Evolutionary conservation across 2,329 filamentous ascomycete species (phyloP), one percentile per base, ranked within the genome.

Genomic region (Beauveria varroae): DNA sequence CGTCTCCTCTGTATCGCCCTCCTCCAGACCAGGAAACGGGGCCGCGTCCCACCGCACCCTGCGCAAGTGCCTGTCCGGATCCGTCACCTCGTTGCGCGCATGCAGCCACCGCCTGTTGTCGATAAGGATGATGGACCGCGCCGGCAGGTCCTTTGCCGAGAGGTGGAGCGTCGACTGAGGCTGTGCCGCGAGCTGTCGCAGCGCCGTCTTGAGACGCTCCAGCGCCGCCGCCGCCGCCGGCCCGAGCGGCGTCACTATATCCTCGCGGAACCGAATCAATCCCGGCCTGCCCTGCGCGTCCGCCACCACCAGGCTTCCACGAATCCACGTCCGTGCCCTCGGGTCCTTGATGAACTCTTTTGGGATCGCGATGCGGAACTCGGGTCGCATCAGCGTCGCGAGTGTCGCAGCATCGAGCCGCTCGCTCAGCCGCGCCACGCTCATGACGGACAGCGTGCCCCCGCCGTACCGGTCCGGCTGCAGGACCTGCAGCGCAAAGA

Each of bases 401-500:
- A 61, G 60, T 2, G 71, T 69, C 1, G 59, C 50, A 0, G 65
- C 56, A 0, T 72, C 71, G 0, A 76, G 66, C 1, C 68, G 60
- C 12, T 62, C 22, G 40, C 65, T 57, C 18, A 75, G 66, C 5
- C 63, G 64, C 14, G 69, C 65, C 8, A 73, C 70, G 22, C 71
- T 74, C 68, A 77, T 67, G 18, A 73, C 67, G 1, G 75, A 78
- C 0, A 78, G 65, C 0, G 74, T 76, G 0, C 76, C 76, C 0
- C 76, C 75, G 3, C 76, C 74, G n/a, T 57, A 70, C 0, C 69
- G 68, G 62, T 78, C 76, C 22, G 71, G 69, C n/a, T 71, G 74
- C 0, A 78, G 69, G 0, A 78, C 74, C 18, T 78, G 76, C 0
- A 78, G 69, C 0, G 75, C 76, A 52, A 78, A 77, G 52, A 70